Evolutionary conservation across 2,329 filamentous ascomycete species (phyloP).

Genomic region (Exophiala bonariae): DNA sequence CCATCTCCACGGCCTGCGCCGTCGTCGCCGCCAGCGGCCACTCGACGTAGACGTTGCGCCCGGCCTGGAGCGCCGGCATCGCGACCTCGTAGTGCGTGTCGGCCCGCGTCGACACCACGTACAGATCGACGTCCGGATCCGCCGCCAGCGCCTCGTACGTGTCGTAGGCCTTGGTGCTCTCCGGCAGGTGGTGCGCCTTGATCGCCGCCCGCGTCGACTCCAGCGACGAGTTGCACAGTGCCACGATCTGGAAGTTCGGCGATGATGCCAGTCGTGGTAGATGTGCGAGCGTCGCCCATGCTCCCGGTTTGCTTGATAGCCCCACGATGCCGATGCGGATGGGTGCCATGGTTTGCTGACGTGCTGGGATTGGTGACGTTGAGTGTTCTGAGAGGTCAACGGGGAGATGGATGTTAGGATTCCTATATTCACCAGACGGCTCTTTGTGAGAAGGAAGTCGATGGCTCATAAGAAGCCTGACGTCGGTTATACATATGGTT

Average conservation of each 20-base stretch:
- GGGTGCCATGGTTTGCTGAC: slow-evolving; percentile 42
- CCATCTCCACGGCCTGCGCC: slow-evolving; percentile 44
- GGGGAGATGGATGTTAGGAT: too few relatives aligned
- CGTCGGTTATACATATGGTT: too few relatives aligned
- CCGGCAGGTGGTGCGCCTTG: slow-evolving; percentile 41
- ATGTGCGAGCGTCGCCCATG: slow-evolving; percentile 59
- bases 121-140: slow-evolving; percentile 54
- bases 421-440: too few relatives aligned
- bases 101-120: slow-evolving; percentile 56
- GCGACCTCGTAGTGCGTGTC: slow-evolving; percentile 52
- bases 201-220: slow-evolving; percentile 48
- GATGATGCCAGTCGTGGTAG: slow-evolving; percentile 58
- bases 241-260: slow-evolving; percentile 50
- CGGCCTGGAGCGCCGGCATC: slow-evolving; percentile 50
- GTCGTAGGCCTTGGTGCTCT: slow-evolving; percentile 51
- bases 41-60: slow-evolving; percentile 57
- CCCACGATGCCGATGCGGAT: slow-evolving; percentile 61
- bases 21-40: slow-evolving; percentile 57
- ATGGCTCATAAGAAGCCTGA: too few relatives aligned
- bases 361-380: background rate
- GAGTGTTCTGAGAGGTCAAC: too few relatives aligned
- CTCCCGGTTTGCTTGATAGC: slow-evolving; percentile 54
- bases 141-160: slow-evolving; percentile 49
- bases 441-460: too few relatives aligned
- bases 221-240: slow-evolving; percentile 53